Evolutionary conservation across 768 basidiomycete species (phyloP).

Genomic region (Collybiopsis luxurians): DNA sequence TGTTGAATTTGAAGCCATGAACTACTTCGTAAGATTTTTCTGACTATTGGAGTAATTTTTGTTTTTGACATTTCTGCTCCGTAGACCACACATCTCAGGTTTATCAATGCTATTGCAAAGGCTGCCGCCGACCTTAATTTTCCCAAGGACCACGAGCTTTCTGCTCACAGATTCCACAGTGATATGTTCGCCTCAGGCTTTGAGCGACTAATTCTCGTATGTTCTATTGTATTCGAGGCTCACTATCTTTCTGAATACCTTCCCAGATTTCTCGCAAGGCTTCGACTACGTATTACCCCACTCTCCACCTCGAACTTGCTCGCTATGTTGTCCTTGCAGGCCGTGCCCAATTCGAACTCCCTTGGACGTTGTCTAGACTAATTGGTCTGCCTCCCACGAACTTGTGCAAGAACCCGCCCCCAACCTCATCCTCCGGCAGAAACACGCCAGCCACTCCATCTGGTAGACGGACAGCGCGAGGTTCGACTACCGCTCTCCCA

Average conservation of each 20-base stretch:
- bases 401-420: slow-evolving; percentile 43
- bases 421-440: slow-evolving; percentile 13
- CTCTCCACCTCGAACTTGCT: slow-evolving; percentile 89
- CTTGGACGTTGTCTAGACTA: slow-evolving; percentile 77
- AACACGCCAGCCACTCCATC: slow-evolving; percentile 10
- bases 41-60: not conserved
- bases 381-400: slow-evolving; percentile 74
- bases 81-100: slow-evolving; percentile 84
- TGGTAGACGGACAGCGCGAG: not conserved
- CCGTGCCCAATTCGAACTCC: slow-evolving; percentile 70
- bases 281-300: slow-evolving; percentile 91
- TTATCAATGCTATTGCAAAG: slow-evolving; percentile 78
- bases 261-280: slow-evolving; percentile 90
- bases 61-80: not conserved
- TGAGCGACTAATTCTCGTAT: slow-evolving; percentile 85
- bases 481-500: not conserved
- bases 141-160: slow-evolving; percentile 67
- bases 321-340: slow-evolving; percentile 74
- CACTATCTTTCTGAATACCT: not conserved
- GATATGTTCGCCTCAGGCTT: slow-evolving; percentile 91
- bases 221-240: slow-evolving; percentile 2
- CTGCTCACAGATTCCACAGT: slow-evolving; percentile 77
- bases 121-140: slow-evolving; percentile 63
- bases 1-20: slow-evolving; percentile 97
- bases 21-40: slow-evolving; percentile 74